Evolutionary conservation across 805 yeast genomes (phyloP), one percentile per base, ranked within the genome.

Genomic region (Debaryomyces prosopidis): DNA sequence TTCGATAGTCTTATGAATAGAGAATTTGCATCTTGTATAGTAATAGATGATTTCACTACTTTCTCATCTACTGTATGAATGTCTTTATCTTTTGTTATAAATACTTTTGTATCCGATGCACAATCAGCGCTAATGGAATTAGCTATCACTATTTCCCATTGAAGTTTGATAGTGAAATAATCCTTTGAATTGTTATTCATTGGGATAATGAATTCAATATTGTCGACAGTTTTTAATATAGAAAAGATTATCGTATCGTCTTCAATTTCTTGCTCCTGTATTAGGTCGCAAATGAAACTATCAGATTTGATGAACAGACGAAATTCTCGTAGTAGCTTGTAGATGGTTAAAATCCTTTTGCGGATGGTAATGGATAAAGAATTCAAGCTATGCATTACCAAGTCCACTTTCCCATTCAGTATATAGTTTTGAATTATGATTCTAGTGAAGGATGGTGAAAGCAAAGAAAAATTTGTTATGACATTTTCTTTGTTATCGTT

Each of bases 371-470:
- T 49, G 1, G 75, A 56, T n/a, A 71, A 50, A 4, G 69, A 58
- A 40, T 66, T 62, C 38, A 68, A 55, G 7, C 68, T 59, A 47
- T 56, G 64, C 53, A 71, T 52, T 1, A 69, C 42, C 40, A 60
- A 51, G 44, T 63, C 63, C 27, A 71, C 47, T 40, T 66, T 64
- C 15, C 43, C 34, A 23, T 53, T 48, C 5, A 60, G 65, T 11
- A 65, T 33, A 46, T 65, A 69, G 43, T 62, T 56, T 5, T 42
- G 38, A 3, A 33, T 28, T n/a, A 70, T 36, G 3, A 50, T 54
- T 16, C 43, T 39, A 12, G 51, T 33, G 32, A 60, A 59, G 2
- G 64, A 48, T 2, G 57, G 57, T 2, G 69, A 65, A n/a, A 66
- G 39, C 18, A 55, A 41, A 17, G 48, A 39, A 6, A 64, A 23